Conservation (phyloP, 352 stramenopile species). For the Phytopythium boreale region DNA sequence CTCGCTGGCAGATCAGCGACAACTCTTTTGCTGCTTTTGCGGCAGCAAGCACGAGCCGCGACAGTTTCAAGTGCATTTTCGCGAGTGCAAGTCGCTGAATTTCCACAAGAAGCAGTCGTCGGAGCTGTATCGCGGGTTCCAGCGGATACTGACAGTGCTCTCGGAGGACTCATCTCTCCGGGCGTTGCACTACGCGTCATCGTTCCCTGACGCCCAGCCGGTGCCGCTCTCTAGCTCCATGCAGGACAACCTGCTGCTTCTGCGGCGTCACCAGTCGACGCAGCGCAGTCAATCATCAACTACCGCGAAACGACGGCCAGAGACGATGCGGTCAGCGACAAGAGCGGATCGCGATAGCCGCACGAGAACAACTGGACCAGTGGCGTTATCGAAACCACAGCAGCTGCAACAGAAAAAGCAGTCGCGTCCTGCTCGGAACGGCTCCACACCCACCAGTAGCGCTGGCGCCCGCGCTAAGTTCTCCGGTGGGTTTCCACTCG, state of each 20-base stretch:
- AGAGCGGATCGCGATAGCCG: neutral
- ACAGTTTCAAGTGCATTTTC: slow-evolving; percentile 43
- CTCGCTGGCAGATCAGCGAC: slow-evolving; percentile 29
- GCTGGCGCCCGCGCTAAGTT: neutral
- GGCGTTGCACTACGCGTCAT: slow-evolving; percentile 69
- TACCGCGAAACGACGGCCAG: neutral
- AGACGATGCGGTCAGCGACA: neutral
- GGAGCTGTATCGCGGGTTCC: slow-evolving; percentile 57
- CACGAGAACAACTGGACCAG: neutral
- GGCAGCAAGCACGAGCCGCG: slow-evolving; percentile 31
- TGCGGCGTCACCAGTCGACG: slow-evolving; percentile 18
- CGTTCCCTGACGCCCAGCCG: slow-evolving; percentile 52
- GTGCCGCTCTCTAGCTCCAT: slow-evolving; percentile 21
- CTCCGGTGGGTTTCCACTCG: neutral
- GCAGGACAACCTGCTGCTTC: slow-evolving; percentile 41
- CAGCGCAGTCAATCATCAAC: neutral
- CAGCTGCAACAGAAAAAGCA: neutral
- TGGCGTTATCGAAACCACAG: neutral
- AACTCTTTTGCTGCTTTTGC: slow-evolving; percentile 80
- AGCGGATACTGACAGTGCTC: slow-evolving; percentile 56
- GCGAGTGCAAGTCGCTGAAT: slow-evolving; percentile 37
- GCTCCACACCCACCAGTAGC: neutral
- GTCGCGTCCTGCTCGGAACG: neutral
- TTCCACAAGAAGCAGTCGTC: slow-evolving; percentile 61
- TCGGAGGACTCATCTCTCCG: slow-evolving; percentile 62